Base-by-base conservation (phyloP, 306 rosid species). In the Trichosanthes cucumerina region DNA sequence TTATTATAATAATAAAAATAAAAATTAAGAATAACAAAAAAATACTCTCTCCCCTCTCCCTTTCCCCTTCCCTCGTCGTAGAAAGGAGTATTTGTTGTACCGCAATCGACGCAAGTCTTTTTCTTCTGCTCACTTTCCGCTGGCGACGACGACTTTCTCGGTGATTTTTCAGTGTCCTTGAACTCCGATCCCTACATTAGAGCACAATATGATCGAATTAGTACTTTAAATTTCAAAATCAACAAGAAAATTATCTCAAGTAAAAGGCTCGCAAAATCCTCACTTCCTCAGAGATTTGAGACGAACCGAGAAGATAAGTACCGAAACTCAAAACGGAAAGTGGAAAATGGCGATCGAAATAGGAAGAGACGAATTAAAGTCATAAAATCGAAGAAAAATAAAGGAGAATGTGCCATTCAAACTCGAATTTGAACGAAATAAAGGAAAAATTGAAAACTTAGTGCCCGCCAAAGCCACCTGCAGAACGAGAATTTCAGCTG, bases 81-180 rank as follows among this genome's bases (percentile, higher is more conserved):
- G 14, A 95, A 85, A 81, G 99, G 99, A 31, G 97, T 95, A 47
- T 92, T 92, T 18, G 93, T 72, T 11, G 99, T 95, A 6, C 98
- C 99, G 54, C 99, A 95, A 82, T 95, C 98, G 46, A 93, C 96
- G 53, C 99, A 95, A 4, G 91, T 90, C 53, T 93, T 95, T 83
- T 87, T 92, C 43, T 77, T 63, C 75, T 79, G 87, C 44, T 83
- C 86, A 9, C 50, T 82, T 38, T 87, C 96, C 3, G 85, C 85
- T 0, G 94, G 81, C 1, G 92, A 79, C 39, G 70, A 73, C 38
- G 78, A 80, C 26, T 86, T 83, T 60, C 38, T 60, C 39, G 70
- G 69, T 38, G 78, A 80, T 26, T 86, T 83, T 60, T 31, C 62
- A 36, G 81, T 44, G 53, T 88, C 97, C 56, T 91, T 92, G 0